phyloP scores from a whole-genome alignment of 129 eudicot genomes.

The Mikania micrantha region DNA sequence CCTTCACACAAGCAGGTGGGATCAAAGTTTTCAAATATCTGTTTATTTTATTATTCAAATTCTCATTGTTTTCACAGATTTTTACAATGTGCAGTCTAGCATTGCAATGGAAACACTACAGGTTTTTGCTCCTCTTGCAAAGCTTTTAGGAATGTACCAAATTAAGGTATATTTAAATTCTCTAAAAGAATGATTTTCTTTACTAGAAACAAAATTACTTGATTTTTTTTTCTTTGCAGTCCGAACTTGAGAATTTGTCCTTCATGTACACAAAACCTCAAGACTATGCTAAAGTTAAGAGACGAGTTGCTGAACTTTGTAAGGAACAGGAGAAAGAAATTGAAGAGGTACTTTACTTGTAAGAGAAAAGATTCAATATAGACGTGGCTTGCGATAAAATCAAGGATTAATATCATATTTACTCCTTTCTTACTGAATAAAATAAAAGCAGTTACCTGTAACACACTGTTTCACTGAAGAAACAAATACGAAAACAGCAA shows the following conservation, averaged over 20 bases:
- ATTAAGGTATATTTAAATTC: constrained; percentile 29
- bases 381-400: constrained; percentile 9
- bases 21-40: constrained; percentile 7
- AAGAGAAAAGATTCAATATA: neutral
- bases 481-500: neutral
- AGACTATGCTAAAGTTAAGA: constrained; percentile 79
- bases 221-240: constrained; percentile 40
- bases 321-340: constrained; percentile 93
- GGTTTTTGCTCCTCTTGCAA: constrained; percentile 41
- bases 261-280: constrained; percentile 96
- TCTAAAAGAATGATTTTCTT: neutral
- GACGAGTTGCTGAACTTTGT: constrained; percentile 75
- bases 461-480: neutral
- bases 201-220: neutral
- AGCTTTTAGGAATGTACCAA: constrained; percentile 39
- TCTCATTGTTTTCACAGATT: constrained; percentile 13
- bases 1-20: constrained; percentile 97
- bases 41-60: neutral
- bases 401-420: neutral
- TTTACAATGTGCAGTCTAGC: constrained; percentile 60
- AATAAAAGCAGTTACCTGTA: neutral
- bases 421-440: neutral
- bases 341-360: constrained; percentile 47
- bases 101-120: constrained; percentile 91
- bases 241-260: constrained; percentile 59